Evolutionary conservation across 768 basidiomycete species (phyloP).

Genomic region (Pholiota molesta): DNA sequence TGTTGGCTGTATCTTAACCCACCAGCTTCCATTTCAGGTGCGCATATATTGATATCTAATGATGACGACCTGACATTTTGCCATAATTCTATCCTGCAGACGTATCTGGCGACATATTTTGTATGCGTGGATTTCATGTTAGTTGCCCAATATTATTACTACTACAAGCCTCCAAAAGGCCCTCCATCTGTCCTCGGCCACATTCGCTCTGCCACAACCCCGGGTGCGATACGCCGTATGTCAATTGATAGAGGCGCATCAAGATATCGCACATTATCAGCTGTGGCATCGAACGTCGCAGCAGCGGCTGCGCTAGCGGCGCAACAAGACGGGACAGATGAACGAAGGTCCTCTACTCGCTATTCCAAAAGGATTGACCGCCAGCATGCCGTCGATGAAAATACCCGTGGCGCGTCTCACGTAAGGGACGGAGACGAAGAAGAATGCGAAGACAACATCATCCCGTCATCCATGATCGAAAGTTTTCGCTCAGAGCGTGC

Average conservation of each 20-base stretch:
- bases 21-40: constrained; percentile 95
- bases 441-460: constrained; percentile 47
- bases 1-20: constrained; percentile 87
- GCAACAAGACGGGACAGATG: constrained; percentile 54
- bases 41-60: constrained; percentile 22
- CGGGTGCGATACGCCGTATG: constrained; percentile 42
- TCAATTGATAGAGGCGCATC: constrained; percentile 57
- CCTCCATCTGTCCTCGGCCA: constrained; percentile 33
- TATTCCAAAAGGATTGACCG: constrained; percentile 13
- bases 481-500: constrained; percentile 80
- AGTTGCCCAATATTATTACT: constrained; percentile 83
- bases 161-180: constrained; percentile 45
- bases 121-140: constrained; percentile 79
- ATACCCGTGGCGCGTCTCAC: constrained; percentile 16
- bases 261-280: constrained; percentile 70
- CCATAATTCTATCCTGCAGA: constrained; percentile 47
- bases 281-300: constrained; percentile 73
- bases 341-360: constrained; percentile 20
- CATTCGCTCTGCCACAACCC: constrained; percentile 46
- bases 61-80: constrained; percentile 8
- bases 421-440: constrained; percentile 17
- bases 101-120: constrained; percentile 91
- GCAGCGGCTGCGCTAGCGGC: constrained; percentile 71
- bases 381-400: constrained; percentile 7
- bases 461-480: constrained; percentile 62